Percentiles rank a stretch among this genome's conserved stretches.
Evolutionary conservation across 371 early-diverging fungal genomes (phyloP).

Genomic region (Apophysomyces variabilis): DNA sequence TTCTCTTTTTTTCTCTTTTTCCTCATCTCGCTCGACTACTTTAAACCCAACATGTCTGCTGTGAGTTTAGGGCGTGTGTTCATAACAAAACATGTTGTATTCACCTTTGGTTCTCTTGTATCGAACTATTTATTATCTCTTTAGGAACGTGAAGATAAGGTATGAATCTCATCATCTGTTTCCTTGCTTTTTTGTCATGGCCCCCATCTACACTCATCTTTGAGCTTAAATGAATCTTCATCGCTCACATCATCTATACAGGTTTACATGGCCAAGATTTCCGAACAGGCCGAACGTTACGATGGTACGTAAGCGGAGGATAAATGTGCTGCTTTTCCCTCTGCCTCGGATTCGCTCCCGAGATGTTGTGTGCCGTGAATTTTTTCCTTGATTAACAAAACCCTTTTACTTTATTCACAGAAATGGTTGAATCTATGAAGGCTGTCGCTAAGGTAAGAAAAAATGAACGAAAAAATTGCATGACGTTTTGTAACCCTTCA

Average conservation of each 20-base stretch:
- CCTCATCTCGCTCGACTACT: constrained; percentile 19
- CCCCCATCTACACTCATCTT: constrained; percentile 2
- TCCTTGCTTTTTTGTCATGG: background rate
- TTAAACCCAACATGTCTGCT: constrained; percentile 20
- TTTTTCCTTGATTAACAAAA: background rate
- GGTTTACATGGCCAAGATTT: constrained; percentile 93
- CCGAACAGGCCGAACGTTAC: constrained; percentile 99
- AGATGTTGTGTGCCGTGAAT: background rate
- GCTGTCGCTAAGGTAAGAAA: constrained; percentile 63
- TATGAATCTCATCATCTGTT: constrained; percentile 12
- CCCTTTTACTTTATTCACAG: constrained; percentile 46
- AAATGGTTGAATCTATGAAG: constrained; percentile 97
- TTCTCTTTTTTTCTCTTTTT: constrained; percentile 13
- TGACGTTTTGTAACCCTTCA: background rate
- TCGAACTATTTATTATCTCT: background rate
- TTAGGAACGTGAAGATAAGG: constrained; percentile 46
- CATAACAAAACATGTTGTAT: constrained; percentile 27
- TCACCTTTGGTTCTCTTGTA: background rate
- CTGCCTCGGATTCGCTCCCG: constrained; percentile 9
- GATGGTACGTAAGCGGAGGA: constrained; percentile 75
- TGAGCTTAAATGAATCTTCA: background rate
- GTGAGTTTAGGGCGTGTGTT: constrained; percentile 22
- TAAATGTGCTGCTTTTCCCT: constrained; percentile 16
- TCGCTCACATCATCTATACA: constrained; percentile 20
- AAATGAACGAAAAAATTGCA: constrained; percentile 20